Percentiles rank a stretch among this genome's conserved stretches.
These are phyloP conservation scores for Solanum verrucosum DNA, from an alignment of 257 asterid genomes.

Conservation along the genomic window DNA sequence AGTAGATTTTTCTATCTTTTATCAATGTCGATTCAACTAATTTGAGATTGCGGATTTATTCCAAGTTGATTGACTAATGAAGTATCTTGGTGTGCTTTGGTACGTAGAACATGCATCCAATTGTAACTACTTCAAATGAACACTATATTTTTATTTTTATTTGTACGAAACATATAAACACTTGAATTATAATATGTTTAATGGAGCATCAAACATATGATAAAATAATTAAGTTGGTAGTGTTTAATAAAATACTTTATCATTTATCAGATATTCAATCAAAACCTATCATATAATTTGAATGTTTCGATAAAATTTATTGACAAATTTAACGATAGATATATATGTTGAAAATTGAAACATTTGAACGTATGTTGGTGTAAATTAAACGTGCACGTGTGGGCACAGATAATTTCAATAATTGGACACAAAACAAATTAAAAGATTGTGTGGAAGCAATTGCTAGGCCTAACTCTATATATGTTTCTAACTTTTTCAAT, in stretches of 20 bases:
- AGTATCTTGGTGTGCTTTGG: neutral
- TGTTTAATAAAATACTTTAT: neutral
- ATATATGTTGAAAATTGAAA: neutral
- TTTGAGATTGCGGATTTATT: neutral
- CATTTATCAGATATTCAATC: neutral
- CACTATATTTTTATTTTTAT: neutral
- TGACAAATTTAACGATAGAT: neutral
- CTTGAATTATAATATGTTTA: neutral
- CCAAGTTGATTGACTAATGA: neutral
- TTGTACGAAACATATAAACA: neutral
- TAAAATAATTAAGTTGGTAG: neutral
- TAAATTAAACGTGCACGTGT: neutral
- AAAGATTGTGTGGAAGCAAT: neutral
- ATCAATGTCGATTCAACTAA: neutral
- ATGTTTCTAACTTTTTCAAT: neutral
- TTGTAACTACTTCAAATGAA: neutral
- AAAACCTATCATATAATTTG: neutral
- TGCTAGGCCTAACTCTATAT: neutral
- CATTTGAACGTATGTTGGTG: neutral
- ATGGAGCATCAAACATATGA: neutral
- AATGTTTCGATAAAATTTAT: neutral
- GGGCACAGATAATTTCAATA: neutral
- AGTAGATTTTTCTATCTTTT: neutral
- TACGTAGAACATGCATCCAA: neutral
- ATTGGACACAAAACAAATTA: neutral